Conservation (phyloP, 495 filamentous ascomycete genomes). For the Penicillium bovifimosum region DNA sequence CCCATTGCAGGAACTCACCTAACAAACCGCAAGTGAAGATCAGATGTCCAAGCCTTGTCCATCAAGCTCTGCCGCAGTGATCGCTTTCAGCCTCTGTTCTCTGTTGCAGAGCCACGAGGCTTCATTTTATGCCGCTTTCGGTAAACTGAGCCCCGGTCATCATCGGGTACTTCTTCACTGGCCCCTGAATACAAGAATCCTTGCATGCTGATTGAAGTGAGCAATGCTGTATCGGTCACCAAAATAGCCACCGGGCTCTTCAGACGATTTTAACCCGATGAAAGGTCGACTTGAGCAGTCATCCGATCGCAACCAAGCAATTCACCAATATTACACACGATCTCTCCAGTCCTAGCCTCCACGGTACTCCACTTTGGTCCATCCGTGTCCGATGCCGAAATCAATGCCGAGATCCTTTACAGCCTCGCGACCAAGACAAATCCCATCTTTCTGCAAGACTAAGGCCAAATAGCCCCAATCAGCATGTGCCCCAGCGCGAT, state of each 20-base stretch:
- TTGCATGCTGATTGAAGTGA: constrained; percentile 61
- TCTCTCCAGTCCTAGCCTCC: constrained; percentile 50
- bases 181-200: constrained; percentile 55
- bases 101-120: constrained; percentile 42
- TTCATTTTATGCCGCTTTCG: constrained; percentile 51
- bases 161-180: constrained; percentile 54
- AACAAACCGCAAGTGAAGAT: neutral
- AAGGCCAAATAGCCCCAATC: constrained; percentile 61
- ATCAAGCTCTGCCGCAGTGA: constrained; percentile 16
- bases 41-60: neutral
- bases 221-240: constrained; percentile 58
- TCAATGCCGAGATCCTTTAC: constrained; percentile 54
- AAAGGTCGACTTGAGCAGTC: constrained; percentile 61
- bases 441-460: constrained; percentile 60
- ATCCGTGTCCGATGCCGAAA: constrained; percentile 54
- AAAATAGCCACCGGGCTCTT: constrained; percentile 48
- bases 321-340: constrained; percentile 65
- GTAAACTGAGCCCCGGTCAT: constrained; percentile 56
- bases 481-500: constrained; percentile 59
- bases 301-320: constrained; percentile 63
- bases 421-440: constrained; percentile 59
- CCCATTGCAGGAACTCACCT: neutral
- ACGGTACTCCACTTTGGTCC: constrained; percentile 59
- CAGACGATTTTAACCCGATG: constrained; percentile 57
- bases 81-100: constrained; percentile 30